These are phyloP conservation scores for Actinidia polygama DNA, from an alignment of 179 eudicot genomes.

Conservation along the genomic window DNA sequence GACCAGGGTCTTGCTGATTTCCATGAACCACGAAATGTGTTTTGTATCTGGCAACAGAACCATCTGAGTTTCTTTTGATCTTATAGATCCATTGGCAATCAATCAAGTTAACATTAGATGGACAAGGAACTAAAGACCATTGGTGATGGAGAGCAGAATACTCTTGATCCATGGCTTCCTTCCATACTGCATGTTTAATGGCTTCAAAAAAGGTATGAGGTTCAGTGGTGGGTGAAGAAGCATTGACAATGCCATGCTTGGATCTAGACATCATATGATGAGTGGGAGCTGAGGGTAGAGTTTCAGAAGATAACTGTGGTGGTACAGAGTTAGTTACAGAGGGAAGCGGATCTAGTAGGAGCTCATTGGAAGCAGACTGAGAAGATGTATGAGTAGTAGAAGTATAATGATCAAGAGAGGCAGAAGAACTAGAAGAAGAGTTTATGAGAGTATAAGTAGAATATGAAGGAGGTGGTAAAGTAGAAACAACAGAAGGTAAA, in stretches of 20 bases:
- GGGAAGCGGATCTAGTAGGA: too few relatives aligned
- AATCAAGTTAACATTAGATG: background rate
- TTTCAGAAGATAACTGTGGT: too few relatives aligned
- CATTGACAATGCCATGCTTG: too few relatives aligned
- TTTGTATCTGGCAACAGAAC: background rate
- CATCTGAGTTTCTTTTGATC: background rate
- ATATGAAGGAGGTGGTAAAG: too few relatives aligned
- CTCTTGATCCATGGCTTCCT: background rate
- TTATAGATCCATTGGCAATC: background rate
- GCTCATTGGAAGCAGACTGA: too few relatives aligned
- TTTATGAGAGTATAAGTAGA: too few relatives aligned
- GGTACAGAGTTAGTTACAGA: too few relatives aligned
- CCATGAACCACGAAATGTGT: background rate
- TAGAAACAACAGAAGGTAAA: too few relatives aligned
- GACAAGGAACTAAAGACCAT: background rate
- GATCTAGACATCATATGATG: background rate
- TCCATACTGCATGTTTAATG: background rate
- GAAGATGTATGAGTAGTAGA: too few relatives aligned
- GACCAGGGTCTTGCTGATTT: background rate
- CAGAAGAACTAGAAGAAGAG: too few relatives aligned
- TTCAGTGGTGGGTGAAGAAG: background rate
- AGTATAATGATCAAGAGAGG: too few relatives aligned
- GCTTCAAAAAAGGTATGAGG: background rate
- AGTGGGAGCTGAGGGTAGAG: background rate
- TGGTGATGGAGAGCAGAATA: background rate